Base-by-base conservation (phyloP, 345 rosid genomes). In the Moringa oleifera region DNA sequence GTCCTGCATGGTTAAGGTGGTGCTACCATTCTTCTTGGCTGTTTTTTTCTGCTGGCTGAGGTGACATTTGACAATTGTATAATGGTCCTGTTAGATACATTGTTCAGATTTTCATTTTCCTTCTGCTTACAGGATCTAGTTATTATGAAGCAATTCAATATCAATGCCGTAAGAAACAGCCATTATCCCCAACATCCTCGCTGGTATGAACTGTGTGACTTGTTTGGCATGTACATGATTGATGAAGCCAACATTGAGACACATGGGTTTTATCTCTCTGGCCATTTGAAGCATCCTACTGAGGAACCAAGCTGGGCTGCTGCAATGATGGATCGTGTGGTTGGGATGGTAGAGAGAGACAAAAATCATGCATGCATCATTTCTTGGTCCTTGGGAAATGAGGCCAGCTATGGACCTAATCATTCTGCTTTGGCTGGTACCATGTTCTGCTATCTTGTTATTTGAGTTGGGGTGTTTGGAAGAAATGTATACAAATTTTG, bases 161-260 rank as follows among this genome's bases (percentile, higher is more conserved):
- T 90, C 24, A 94, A 94, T 53, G 95, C 97, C 62, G 99, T 94
- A 58, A 86, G 99, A 66, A 94, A 94, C 75, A 86, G 99, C 80
- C 99, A 94, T 76, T 94, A 94, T 79, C 99, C 99, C 58, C 99
- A 94, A 59, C 97, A 94, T 76, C 86, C 95, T 25, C 99, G 96
- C 45, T 94, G 99, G 99, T 94, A 94, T 56, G 97, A 94, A 66
- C 63, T 94, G 71, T 94, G 99, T 63, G 90, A 94, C 80, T 79
- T 90, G 73, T 88, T 94, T 64, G 97, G 99, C 65, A 73, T 94
- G 89, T 94, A 94, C 81, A 90, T 94, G 97, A 84, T 90, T 59
- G 99, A 94, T 77, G 99, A 94, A 79, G 97, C 99, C 71, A 94
- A 94, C 78, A 86, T 94, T 55, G 99, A 94, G 86, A 94, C 99